phyloP scores from a whole-genome alignment of 2,329 filamentous ascomycete genomes.

The Botrytis deweyae region DNA sequence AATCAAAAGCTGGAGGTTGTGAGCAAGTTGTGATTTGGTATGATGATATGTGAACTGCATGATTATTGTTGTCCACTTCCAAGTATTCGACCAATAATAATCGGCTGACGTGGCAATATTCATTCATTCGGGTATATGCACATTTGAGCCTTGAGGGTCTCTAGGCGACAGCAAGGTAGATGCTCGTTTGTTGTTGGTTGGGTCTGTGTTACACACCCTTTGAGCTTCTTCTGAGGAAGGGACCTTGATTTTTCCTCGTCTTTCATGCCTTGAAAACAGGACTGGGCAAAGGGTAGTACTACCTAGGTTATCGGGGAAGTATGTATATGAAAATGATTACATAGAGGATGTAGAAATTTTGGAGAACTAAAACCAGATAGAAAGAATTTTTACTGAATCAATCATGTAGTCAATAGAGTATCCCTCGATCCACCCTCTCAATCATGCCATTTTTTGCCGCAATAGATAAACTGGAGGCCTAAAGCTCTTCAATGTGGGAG shows the following conservation, averaged over 20 bases:
- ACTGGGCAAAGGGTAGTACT: neutral
- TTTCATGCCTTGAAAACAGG: neutral
- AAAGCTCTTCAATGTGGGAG: neutral
- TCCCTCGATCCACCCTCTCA: neutral
- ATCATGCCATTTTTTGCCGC: neutral
- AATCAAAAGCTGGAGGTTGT: neutral
- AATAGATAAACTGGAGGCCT: neutral
- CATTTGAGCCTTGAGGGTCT: neutral
- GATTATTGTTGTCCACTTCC: neutral
- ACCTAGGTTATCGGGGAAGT: neutral
- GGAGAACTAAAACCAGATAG: neutral
- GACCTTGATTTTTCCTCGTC: accelerated
- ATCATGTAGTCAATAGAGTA: neutral
- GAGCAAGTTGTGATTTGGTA: neutral
- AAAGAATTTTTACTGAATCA: neutral
- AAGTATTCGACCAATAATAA: neutral
- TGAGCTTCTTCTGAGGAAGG: neutral
- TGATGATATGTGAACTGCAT: neutral
- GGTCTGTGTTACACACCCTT: neutral
- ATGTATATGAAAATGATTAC: neutral
- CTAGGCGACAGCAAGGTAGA: neutral
- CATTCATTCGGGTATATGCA: neutral
- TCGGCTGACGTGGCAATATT: neutral
- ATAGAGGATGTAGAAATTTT: neutral
- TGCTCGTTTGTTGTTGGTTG: neutral